These are phyloP conservation scores for Debaryomyces singareniensis DNA, from an alignment of 1,139 yeast genomes.

Conservation along the genomic window DNA sequence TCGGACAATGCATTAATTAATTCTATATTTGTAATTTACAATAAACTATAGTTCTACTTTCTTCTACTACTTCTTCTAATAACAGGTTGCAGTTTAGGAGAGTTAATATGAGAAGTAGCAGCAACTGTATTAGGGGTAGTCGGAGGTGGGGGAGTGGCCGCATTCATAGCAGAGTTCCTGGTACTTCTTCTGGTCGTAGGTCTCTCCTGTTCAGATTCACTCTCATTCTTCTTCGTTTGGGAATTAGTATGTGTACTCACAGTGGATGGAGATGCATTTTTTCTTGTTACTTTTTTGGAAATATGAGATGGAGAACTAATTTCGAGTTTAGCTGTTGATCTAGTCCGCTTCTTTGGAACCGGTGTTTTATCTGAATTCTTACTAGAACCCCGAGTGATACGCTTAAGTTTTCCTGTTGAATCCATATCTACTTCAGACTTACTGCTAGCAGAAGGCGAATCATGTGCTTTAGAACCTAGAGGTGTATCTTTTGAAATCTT, in stretches of 20 bases:
- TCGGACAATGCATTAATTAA: background rate
- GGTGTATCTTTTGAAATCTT: background rate
- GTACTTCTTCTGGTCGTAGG: too few relatives aligned
- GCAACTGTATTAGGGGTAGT: constrained; percentile 6
- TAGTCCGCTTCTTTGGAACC: constrained; percentile 21
- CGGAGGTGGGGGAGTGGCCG: constrained; percentile 10
- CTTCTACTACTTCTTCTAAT: constrained; percentile 22
- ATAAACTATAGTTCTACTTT: constrained; percentile 10
- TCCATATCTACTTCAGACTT: constrained; percentile 4
- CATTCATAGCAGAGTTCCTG: too few relatives aligned
- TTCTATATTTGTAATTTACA: constrained; percentile 1
- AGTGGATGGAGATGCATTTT: constrained; percentile 9
- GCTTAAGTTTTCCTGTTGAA: constrained; percentile 9
- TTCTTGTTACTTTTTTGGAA: constrained; percentile 9
- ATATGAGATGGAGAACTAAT: constrained; percentile 9
- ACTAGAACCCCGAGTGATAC: constrained; percentile 8
- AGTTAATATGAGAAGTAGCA: background rate
- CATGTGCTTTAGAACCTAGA: too few relatives aligned
- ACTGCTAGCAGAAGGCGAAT: constrained; percentile 7
- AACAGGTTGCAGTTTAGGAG: constrained; percentile 9
- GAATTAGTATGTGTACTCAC: constrained; percentile 5
- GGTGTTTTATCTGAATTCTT: constrained; percentile 4
- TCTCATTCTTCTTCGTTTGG: constrained; percentile 19
- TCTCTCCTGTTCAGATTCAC: too few relatives aligned
- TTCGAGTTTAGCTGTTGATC: constrained; percentile 20